These are phyloP conservation scores for Canariomyces notabilis DNA, from an alignment of 2,329 filamentous ascomycete species.

Conservation along the genomic window DNA sequence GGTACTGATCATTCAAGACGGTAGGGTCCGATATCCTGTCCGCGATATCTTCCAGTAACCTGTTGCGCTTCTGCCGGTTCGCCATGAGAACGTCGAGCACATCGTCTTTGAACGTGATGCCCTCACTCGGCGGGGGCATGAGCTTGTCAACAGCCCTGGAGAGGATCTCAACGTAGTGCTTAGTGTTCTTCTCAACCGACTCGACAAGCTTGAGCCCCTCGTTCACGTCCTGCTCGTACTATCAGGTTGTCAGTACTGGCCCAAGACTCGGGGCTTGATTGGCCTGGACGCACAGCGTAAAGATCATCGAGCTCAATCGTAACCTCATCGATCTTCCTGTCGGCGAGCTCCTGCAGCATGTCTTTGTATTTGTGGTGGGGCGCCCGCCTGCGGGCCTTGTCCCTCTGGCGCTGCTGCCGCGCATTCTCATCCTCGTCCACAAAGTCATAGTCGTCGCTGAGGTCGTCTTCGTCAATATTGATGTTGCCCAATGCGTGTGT, in stretches of 20 bases:
- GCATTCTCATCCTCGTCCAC: slow-evolving; percentile 75
- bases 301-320: slow-evolving; percentile 88
- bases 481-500: slow-evolving; percentile 79
- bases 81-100: slow-evolving; percentile 96
- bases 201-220: slow-evolving; percentile 70
- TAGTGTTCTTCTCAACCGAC: slow-evolving; percentile 84
- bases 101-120: slow-evolving; percentile 93
- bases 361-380: slow-evolving; percentile 84
- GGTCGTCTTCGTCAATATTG: slow-evolving; percentile 79
- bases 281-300: slow-evolving; percentile 57
- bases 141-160: slow-evolving; percentile 82
- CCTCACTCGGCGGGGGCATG: slow-evolving; percentile 71
- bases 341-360: slow-evolving; percentile 78
- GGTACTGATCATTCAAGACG: slow-evolving; percentile 72
- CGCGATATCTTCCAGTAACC: slow-evolving; percentile 63
- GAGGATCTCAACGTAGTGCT: slow-evolving; percentile 91
- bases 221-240: slow-evolving; percentile 72
- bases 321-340: slow-evolving; percentile 72
- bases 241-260: slow-evolving; percentile 1
- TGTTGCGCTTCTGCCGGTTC: slow-evolving; percentile 80
- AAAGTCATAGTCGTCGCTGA: slow-evolving; percentile 87
- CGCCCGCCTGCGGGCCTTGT: slow-evolving; percentile 44
- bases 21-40: slow-evolving; percentile 61
- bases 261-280: too few species aligned
- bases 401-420: slow-evolving; percentile 44